These are phyloP conservation scores for Apiospora marii DNA, from an alignment of 2,329 filamentous ascomycete species.

Conservation along the genomic window DNA sequence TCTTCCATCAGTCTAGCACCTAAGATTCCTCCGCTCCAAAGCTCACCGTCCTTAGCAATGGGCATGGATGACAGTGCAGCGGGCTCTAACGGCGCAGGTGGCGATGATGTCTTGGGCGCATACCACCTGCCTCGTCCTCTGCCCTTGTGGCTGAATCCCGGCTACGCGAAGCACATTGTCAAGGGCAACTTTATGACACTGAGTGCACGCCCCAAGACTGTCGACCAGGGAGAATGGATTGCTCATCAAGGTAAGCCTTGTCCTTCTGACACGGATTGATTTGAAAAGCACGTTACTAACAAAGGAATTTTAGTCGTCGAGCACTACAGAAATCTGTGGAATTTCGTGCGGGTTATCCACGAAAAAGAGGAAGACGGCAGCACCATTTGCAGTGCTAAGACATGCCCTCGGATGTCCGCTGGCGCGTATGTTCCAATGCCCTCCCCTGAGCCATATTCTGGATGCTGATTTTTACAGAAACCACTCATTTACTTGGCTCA, in stretches of 20 bases:
- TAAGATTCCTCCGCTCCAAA: slow-evolving; percentile 67
- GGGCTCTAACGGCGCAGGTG: slow-evolving; percentile 52
- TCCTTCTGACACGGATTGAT: slow-evolving; percentile 20
- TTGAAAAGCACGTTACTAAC: neutral
- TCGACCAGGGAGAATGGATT: slow-evolving; percentile 94
- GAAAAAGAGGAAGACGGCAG: slow-evolving; percentile 81
- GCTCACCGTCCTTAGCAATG: slow-evolving; percentile 71
- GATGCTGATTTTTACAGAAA: slow-evolving; percentile 59
- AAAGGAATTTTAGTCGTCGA: slow-evolving; percentile 75
- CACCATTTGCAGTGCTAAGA: slow-evolving; percentile 83
- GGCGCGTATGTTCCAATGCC: slow-evolving; percentile 73
- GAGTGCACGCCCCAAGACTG: slow-evolving; percentile 89
- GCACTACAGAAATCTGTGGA: slow-evolving; percentile 87
- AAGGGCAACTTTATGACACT: slow-evolving; percentile 98
- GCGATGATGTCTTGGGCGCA: slow-evolving; percentile 63
- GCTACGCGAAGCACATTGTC: slow-evolving; percentile 85
- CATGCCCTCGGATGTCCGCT: slow-evolving; percentile 92
- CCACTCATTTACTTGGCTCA: slow-evolving; percentile 96
- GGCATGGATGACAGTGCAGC: slow-evolving; percentile 67
- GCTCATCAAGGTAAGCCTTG: slow-evolving; percentile 82
- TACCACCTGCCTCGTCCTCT: slow-evolving; percentile 72
- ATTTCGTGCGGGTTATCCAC: slow-evolving; percentile 88
- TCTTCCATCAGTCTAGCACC: slow-evolving; percentile 61
- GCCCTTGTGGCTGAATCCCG: slow-evolving; percentile 78
- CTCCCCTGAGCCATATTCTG: neutral